Evolutionary conservation across 768 basidiomycete genomes (phyloP).

Genomic region (Mycena vitilis): DNA sequence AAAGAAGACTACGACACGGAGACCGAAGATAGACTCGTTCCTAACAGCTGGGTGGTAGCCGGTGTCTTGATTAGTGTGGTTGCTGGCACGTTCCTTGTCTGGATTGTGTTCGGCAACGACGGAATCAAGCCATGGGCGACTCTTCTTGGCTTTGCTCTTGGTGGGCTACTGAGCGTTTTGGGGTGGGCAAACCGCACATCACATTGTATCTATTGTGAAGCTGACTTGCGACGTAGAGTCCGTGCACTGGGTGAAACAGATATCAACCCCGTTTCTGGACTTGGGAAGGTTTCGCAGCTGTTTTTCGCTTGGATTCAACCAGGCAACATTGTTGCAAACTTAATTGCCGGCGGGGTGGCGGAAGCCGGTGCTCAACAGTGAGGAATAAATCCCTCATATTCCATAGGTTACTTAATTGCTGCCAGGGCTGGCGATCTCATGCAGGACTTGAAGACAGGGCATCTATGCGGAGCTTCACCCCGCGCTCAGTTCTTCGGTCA

Average conservation of each 20-base stretch:
- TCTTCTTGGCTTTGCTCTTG: conserved; percentile 82
- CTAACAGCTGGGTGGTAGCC: conserved; percentile 77
- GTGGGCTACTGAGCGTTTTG: conserved; percentile 86
- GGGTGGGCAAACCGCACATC: conserved; percentile 64
- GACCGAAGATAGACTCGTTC: conserved; percentile 83
- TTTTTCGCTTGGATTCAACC: conserved; percentile 96
- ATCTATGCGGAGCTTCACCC: conserved; percentile 91
- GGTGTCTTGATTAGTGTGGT: conserved; percentile 74
- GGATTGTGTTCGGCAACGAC: conserved; percentile 89
- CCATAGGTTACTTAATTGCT: conserved; percentile 7
- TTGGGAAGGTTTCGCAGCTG: conserved; percentile 95
- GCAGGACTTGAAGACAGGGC: conserved; percentile 98
- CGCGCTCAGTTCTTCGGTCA: conserved; percentile 95
- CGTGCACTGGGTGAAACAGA: conserved; percentile 97
- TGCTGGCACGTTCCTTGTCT: conserved; percentile 83
- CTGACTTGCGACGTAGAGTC: conserved; percentile 62
- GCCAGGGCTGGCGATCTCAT: conserved; percentile 93
- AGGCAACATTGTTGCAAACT: conserved; percentile 96
- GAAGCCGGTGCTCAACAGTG: conserved; percentile 96
- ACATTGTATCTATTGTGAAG: not conserved
- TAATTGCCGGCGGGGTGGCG: conserved; percentile 96
- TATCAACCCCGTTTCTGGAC: conserved; percentile 89
- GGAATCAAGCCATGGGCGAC: conserved; percentile 98
- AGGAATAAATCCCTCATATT: conserved; percentile 36
- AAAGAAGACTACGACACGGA: conserved; percentile 76